Percentiles rank a stretch among this genome's conserved stretches.
Evolutionary conservation across 108 stramenopile species (phyloP).

Genomic region (Skeletonema grethae): DNA sequence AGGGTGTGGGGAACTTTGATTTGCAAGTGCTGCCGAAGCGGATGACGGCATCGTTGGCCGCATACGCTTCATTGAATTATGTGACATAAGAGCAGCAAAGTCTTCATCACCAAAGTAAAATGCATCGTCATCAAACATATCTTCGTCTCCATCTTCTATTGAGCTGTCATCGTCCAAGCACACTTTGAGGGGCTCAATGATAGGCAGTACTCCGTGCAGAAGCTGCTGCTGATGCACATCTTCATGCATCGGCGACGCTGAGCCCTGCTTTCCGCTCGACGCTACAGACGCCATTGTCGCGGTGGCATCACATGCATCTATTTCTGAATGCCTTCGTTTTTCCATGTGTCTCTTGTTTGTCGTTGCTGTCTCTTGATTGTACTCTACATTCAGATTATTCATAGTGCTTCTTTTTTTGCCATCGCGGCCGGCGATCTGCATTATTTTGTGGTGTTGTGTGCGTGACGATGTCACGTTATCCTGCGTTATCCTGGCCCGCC

Average conservation of each 20-base stretch:
- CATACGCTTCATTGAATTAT: constrained; percentile 25
- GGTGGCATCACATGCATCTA: not conserved
- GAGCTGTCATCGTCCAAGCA: constrained; percentile 51
- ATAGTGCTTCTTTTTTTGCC: not conserved
- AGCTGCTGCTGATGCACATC: not conserved
- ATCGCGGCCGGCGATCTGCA: not conserved
- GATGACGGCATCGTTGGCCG: not conserved
- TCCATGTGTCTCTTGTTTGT: not conserved
- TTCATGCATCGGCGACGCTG: not conserved
- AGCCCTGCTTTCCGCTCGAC: not conserved
- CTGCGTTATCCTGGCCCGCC: not conserved
- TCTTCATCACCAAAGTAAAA: constrained; percentile 56
- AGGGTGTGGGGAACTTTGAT: constrained; percentile 1
- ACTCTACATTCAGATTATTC: not conserved
- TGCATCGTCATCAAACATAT: constrained; percentile 52
- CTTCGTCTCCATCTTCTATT: constrained; percentile 48
- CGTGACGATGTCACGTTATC: not conserved
- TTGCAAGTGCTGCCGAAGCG: not conserved
- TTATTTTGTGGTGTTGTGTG: not conserved
- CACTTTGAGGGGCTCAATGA: constrained; percentile 44
- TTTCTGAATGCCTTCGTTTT: not conserved
- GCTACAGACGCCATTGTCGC: not conserved
- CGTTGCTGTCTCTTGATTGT: not conserved
- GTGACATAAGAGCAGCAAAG: constrained; percentile 40
- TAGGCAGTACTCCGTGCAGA: constrained; percentile 9